phyloP scores from a whole-genome alignment of 2,329 filamentous ascomycete species.

The Fusarium bactridioides region DNA sequence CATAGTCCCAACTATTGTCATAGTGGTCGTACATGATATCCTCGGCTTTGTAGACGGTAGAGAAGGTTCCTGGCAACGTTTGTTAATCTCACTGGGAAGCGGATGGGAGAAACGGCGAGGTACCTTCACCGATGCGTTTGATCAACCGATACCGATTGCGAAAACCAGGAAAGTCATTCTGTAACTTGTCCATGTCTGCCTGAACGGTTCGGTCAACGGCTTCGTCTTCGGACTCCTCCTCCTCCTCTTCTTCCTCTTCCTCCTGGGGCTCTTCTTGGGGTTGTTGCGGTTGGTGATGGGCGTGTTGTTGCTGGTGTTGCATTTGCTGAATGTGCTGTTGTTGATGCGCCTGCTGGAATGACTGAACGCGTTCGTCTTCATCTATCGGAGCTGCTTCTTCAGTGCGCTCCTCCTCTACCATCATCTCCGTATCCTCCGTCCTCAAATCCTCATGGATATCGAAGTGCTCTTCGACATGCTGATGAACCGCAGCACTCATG shows the following conservation, averaged over 20 bases:
- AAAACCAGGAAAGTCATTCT: constrained; percentile 84
- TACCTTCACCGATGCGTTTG: constrained; percentile 96
- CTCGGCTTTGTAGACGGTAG: constrained; percentile 98
- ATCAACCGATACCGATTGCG: constrained; percentile 86
- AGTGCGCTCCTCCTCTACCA: constrained; percentile 51
- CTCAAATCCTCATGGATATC: constrained; percentile 60
- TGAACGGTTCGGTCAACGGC: constrained; percentile 73
- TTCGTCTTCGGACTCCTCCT: constrained; percentile 64
- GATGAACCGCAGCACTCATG: constrained; percentile 38
- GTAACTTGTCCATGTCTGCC: constrained; percentile 87
- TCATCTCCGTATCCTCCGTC: constrained; percentile 60
- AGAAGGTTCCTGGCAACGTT: constrained; percentile 83
- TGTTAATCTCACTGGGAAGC: constrained; percentile 7
- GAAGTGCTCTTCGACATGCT: constrained; percentile 50
- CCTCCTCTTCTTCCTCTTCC: constrained; percentile 52
- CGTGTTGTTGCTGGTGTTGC: constrained; percentile 22
- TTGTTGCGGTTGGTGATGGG: constrained; percentile 16
- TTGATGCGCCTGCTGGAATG: constrained; percentile 34
- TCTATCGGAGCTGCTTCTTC: constrained; percentile 35
- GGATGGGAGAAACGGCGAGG: neutral
- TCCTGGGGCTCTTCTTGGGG: constrained; percentile 36
- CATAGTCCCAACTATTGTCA: constrained; percentile 86
- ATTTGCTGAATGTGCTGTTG: constrained; percentile 24
- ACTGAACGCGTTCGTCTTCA: constrained; percentile 39
- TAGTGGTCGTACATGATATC: constrained; percentile 86